phyloP scores from a whole-genome alignment of 768 basidiomycete species.

The Hygrocybe coccinea region DNA sequence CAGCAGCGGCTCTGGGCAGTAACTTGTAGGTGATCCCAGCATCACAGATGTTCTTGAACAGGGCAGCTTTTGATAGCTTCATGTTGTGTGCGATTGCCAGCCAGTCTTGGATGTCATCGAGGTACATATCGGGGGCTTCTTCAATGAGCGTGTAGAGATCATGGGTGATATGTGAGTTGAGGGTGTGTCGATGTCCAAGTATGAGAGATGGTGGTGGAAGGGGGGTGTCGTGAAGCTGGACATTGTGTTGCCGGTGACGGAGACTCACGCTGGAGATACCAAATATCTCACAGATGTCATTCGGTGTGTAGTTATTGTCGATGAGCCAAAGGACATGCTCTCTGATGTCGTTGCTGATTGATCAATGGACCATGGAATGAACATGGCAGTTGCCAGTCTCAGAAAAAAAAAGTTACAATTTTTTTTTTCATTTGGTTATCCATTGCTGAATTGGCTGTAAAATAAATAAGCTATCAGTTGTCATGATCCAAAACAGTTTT shows the following conservation, averaged over 20 bases:
- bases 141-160: background rate
- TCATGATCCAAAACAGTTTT: no score
- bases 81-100: background rate
- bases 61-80: background rate
- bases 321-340: background rate
- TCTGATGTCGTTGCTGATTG: background rate
- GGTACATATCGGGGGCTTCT: constrained; percentile 3
- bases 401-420: background rate
- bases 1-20: background rate
- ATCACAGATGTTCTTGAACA: background rate
- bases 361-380: background rate
- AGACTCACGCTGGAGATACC: no score
- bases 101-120: constrained; percentile 5
- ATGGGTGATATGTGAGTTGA: background rate
- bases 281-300: background rate
- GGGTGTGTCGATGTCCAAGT: constrained; percentile 11
- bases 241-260: constrained; percentile 1
- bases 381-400: background rate
- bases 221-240: constrained; percentile 3
- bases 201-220: constrained; percentile 7
- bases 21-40: background rate
- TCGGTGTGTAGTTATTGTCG: background rate
- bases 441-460: no score
- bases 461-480: no score
- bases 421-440: no score